A percentile compares a stretch with the other conserved stretches of the same genome.
Evolutionary conservation across 2,329 filamentous ascomycete species (phyloP).

Genomic region (Pseudocercospora fuligena): DNA sequence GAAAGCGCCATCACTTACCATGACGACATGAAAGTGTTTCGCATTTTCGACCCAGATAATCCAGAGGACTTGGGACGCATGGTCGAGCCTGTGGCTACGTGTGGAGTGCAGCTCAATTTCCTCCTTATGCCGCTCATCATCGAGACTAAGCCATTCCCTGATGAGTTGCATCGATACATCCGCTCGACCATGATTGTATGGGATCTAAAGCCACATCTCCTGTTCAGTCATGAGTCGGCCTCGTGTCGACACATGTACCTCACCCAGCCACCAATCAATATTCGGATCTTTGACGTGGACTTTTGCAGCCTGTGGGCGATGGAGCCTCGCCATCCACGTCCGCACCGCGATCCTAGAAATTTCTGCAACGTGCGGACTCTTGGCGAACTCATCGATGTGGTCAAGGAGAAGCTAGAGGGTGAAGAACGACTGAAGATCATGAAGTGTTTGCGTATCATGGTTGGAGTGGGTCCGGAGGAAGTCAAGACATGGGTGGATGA

Average conservation of each 20-base stretch:
- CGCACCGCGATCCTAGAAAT: background rate
- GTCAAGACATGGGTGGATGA: background rate
- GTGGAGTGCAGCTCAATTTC: background rate
- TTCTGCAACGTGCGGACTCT: background rate
- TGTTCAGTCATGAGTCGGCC: background rate
- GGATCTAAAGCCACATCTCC: background rate
- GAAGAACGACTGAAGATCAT: background rate
- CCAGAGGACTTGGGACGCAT: background rate
- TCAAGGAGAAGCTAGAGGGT: background rate
- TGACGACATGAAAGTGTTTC: background rate
- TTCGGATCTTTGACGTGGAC: background rate
- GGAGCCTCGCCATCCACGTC: background rate
- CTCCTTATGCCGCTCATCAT: background rate
- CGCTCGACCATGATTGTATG: background rate
- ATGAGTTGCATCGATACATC: background rate
- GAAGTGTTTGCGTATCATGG: background rate
- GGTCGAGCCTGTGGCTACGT: too few species aligned
- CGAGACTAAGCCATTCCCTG: background rate
- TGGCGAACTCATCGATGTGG: background rate
- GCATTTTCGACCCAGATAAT: too few species aligned
- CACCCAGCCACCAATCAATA: background rate
- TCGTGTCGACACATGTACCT: conserved; percentile 7
- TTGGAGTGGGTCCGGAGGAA: background rate
- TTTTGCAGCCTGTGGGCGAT: background rate
- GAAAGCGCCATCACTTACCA: background rate